These are phyloP conservation scores for Ganoderma resinaceum DNA, from an alignment of 1,284 basidiomycete species.

Conservation along the genomic window DNA sequence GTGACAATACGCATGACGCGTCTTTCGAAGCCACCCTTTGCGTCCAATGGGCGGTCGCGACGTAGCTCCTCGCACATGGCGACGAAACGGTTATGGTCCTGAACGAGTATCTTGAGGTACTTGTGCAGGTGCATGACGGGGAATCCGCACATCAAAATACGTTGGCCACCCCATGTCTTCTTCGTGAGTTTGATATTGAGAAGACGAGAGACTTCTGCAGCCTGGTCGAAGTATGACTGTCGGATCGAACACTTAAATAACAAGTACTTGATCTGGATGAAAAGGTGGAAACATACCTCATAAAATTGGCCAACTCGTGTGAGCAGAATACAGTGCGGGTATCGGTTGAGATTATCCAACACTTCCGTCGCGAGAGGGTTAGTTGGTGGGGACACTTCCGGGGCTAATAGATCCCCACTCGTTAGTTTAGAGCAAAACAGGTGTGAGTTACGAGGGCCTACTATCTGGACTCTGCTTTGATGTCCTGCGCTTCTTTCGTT, in stretches of 20 bases:
- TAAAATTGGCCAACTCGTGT: constrained; percentile 96
- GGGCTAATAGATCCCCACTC: background rate
- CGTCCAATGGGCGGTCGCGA: constrained; percentile 47
- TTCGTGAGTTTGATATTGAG: constrained; percentile 85
- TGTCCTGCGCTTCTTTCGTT: constrained; percentile 11
- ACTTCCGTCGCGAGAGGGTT: constrained; percentile 74
- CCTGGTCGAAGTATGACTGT: constrained; percentile 92
- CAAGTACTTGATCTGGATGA: background rate
- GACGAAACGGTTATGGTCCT: constrained; percentile 83
- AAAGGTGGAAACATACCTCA: constrained; percentile 64
- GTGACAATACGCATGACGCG: constrained; percentile 88
- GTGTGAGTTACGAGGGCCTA: background rate
- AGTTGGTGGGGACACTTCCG: constrained; percentile 41
- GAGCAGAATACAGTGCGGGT: constrained; percentile 88
- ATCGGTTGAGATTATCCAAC: constrained; percentile 72
- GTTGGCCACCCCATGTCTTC: constrained; percentile 72
- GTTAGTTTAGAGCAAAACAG: background rate
- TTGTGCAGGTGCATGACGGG: constrained; percentile 87
- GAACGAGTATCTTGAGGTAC: constrained; percentile 85
- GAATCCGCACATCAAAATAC: constrained; percentile 88
- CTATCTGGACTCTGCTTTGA: constrained; percentile 5
- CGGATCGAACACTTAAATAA: background rate
- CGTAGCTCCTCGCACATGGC: constrained; percentile 93
- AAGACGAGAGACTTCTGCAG: constrained; percentile 75
- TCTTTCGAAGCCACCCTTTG: constrained; percentile 69